A percentile compares a stretch with the other conserved stretches of the same genome.
Evolutionary conservation across 2,329 filamentous ascomycete species (phyloP).

Genomic region (Akanthomyces dipterigenus): DNA sequence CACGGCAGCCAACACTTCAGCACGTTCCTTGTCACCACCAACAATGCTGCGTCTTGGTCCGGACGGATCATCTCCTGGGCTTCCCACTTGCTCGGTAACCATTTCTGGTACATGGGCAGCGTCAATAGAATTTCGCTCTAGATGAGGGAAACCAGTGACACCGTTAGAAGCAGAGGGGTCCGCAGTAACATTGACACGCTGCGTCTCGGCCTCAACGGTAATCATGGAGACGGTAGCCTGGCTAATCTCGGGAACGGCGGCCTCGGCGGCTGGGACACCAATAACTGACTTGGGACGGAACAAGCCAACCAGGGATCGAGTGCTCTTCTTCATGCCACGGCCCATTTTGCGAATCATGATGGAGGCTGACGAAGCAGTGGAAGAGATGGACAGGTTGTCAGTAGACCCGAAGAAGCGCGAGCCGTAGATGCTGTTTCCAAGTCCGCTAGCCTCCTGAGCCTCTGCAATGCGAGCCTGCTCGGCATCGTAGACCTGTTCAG

Average conservation of each 20-base stretch:
- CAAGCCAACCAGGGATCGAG: conserved; percentile 82
- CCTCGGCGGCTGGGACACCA: conserved; percentile 67
- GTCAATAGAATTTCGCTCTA: conserved; percentile 78
- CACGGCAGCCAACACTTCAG: conserved; percentile 84
- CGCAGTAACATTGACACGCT: conserved; percentile 43
- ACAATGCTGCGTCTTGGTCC: conserved; percentile 78
- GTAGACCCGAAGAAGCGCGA: conserved; percentile 86
- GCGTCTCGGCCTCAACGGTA: conserved; percentile 51
- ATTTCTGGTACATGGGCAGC: conserved; percentile 42
- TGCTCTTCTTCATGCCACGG: conserved; percentile 92
- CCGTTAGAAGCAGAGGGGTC: conserved; percentile 60
- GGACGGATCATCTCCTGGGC: conserved; percentile 54
- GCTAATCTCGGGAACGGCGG: conserved; percentile 57
- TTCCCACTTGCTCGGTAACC: conserved; percentile 44
- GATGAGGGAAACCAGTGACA: conserved; percentile 73
- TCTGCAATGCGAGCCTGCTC: conserved; percentile 89
- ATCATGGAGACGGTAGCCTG: conserved; percentile 90
- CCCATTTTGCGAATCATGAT: conserved; percentile 99
- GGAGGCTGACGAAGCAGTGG: conserved; percentile 81
- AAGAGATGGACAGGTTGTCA: conserved; percentile 88
- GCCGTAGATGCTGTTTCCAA: conserved; percentile 90
- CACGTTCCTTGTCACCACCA: conserved; percentile 81
- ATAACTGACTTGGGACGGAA: conserved; percentile 92
- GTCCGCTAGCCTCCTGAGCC: conserved; percentile 84
- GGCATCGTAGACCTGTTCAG: conserved; percentile 65